phyloP scores from a whole-genome alignment of 306 rosid species.

The Arachis stenosperma region DNA sequence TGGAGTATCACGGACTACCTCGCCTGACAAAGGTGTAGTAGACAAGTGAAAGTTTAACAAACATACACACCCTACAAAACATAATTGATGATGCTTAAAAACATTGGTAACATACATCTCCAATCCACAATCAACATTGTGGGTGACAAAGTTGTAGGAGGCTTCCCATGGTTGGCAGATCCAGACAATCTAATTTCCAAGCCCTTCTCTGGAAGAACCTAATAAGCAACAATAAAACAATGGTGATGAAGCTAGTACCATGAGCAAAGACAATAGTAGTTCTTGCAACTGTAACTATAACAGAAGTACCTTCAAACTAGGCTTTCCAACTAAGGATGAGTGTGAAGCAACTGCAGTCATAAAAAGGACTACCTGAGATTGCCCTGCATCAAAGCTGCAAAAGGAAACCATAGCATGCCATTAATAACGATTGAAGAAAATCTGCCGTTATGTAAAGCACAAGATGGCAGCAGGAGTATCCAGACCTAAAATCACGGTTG shows the following conservation, averaged over 20 bases:
- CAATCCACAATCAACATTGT: conserved; percentile 74
- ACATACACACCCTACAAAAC: conserved; percentile 30
- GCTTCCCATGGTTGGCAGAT: conserved; percentile 71
- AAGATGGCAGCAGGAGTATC: conserved; percentile 20
- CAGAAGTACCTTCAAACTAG: conserved; percentile 62
- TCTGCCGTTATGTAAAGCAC: conserved; percentile 18
- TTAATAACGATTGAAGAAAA: conserved; percentile 35
- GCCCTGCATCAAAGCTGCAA: conserved; percentile 73
- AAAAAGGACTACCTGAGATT: conserved; percentile 68
- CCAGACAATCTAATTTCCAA: conserved; percentile 72
- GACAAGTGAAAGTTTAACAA: conserved; percentile 28
- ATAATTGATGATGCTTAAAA: conserved; percentile 26
- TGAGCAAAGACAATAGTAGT: conserved; percentile 28
- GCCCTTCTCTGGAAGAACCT: conserved; percentile 77
- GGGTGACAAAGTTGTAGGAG: conserved; percentile 94
- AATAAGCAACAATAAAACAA: conserved; percentile 37
- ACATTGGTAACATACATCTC: conserved; percentile 77
- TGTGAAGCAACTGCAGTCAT: conserved; percentile 86
- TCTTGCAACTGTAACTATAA: conserved; percentile 32
- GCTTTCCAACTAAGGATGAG: conserved; percentile 78
- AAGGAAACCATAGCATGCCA: conserved; percentile 34
- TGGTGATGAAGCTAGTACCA: conserved; percentile 29
- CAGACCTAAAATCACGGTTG: conserved; percentile 71
- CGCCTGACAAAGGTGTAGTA: conserved; percentile 64
- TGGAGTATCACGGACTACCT: conserved; percentile 53